Percentiles rank a stretch among this genome's conserved stretches.
Evolutionary conservation across 2,329 filamentous ascomycete species (phyloP).

Genomic region (Pseudocercospora cruenta): DNA sequence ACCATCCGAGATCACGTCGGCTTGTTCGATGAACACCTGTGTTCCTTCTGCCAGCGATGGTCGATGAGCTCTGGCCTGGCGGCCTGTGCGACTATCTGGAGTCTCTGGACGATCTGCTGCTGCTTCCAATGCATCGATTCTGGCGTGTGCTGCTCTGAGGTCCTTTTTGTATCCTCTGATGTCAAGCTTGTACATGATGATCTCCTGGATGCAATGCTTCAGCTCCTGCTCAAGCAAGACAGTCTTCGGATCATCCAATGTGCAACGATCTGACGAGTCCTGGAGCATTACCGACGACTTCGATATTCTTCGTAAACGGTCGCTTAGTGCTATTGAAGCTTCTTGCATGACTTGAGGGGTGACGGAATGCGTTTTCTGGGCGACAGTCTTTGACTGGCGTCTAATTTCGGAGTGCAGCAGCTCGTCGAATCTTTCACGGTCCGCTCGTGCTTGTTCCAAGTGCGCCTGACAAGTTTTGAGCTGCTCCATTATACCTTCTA

Average conservation of each 20-base stretch:
- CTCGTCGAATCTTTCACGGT: conserved; percentile 46
- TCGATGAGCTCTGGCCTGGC: neutral
- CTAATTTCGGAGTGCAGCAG: conserved; percentile 47
- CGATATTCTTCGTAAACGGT: conserved; percentile 5
- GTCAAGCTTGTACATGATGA: conserved; percentile 55
- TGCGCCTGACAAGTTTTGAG: conserved; percentile 26
- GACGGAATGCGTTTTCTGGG: conserved; percentile 13
- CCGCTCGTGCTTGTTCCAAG: conserved; percentile 20
- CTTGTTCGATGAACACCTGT: neutral
- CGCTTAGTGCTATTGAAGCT: conserved; percentile 10
- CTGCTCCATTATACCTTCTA: neutral
- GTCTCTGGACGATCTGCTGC: conserved; percentile 21
- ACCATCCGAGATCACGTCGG: conserved; percentile 1
- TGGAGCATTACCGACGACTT: neutral
- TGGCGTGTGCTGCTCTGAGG: conserved; percentile 35
- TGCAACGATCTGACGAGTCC: neutral
- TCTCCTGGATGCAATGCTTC: conserved; percentile 46
- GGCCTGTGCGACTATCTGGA: conserved; percentile 15
- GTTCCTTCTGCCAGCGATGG: neutral
- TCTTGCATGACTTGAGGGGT: conserved; percentile 26
- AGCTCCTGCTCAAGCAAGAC: conserved; percentile 35
- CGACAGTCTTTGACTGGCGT: conserved; percentile 37
- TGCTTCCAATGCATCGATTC: conserved; percentile 34
- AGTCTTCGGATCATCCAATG: neutral
- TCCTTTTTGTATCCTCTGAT: conserved; percentile 51